Evolutionary conservation across 768 basidiomycete species (phyloP), one percentile per base, ranked within the genome.

Genomic region (Leucosporidium scottii): DNA sequence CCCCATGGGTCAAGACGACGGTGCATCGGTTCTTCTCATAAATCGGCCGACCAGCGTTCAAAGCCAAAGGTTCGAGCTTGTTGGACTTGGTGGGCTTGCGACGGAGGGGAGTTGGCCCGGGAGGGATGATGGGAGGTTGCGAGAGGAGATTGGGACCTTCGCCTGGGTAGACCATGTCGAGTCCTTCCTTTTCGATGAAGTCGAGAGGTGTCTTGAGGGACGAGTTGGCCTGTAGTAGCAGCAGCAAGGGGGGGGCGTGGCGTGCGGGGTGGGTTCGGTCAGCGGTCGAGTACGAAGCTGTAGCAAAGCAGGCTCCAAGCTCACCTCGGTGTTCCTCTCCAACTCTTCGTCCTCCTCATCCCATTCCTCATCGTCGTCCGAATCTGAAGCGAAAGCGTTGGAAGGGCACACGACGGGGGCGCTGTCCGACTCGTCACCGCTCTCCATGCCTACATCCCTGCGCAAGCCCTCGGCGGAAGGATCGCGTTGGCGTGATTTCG

Each of bases 11-110:
- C 64, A 98, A 75, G 0, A 86, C 86, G 70, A 98, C 89, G 4
- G 92, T 92, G 76, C 93, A 97, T 30, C 96, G 81, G 76, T 99
- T 93, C 60, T 92, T 83, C 75, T 92, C 87, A 79, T 93, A 98
- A 28, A 85, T 73, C 0, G 96, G 93, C 23, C 92, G 83, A 9
- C 63, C 60, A 7, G 64, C 59, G 12, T 59, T 49, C 13, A 73
- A 50, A 25, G 59, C 58, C 48, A 73, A 58, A n/a, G 48, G 31
- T 1, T 55, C 60, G 12, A 50, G 10, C 9, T 47, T 53, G 12
- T 25, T 28, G 3, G 62, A 50, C 9, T 61, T 61, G 4, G 72
- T 69, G 13, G 66, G 51, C 23, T 64, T 64, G 18, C 72, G 65
- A 6, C 72, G 65, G 36, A 61, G 31, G 6, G 63, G 63, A 9